Evolutionary conservation across 306 rosid species (phyloP), one percentile per base, ranked within the genome.

Genomic region (Vigna reflexopilosa): DNA sequence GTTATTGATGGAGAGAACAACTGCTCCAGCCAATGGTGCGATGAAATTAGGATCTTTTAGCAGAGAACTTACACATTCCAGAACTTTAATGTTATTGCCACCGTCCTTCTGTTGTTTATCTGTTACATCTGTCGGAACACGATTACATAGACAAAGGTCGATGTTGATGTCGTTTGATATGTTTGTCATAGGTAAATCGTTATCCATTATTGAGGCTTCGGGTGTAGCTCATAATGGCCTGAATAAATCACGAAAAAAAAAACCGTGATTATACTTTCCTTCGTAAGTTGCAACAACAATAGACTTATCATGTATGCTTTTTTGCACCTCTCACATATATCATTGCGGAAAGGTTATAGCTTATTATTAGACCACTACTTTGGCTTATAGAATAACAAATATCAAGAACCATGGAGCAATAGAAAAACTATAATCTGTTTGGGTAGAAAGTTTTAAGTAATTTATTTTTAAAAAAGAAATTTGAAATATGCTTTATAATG

Each of bases 231-330:
- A 81, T 47, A 78, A 80, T 48, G 52, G 70, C 20, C 34, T 32
- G 6, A 44, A 30, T 71, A 28, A 26, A 1, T 51, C 71, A 52
- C 10, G 22, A 40, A 65, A 6, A 7, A 32, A 4, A 36, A 36
- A 36, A 0, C 67, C 80, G 77, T 88, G 92, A 83, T 88, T 88
- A 85, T 88, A 90, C 30, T 83, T 78, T 24, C 94, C 94, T 45
- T 90, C 90, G n/a, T 90, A 88, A 34, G 89, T 83, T 70, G 87
- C 92, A 15, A 81, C 83, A 9, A 90, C 80, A 12, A 90, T 26
- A 1, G 88, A 81, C 59, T 63, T 81, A 51, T 90, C 90, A 36
- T 79, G 81, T 38, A 77, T 38, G 59, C 86, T 78, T 74, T 88
- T 90, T 82, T 90, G 92, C 56, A 90, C 93, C 93, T 89, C 44